Percentiles rank a stretch among this genome's conserved stretches.
Evolutionary conservation across 208 protist genomes (phyloP).

Genomic region (Spongospora subterranea): DNA sequence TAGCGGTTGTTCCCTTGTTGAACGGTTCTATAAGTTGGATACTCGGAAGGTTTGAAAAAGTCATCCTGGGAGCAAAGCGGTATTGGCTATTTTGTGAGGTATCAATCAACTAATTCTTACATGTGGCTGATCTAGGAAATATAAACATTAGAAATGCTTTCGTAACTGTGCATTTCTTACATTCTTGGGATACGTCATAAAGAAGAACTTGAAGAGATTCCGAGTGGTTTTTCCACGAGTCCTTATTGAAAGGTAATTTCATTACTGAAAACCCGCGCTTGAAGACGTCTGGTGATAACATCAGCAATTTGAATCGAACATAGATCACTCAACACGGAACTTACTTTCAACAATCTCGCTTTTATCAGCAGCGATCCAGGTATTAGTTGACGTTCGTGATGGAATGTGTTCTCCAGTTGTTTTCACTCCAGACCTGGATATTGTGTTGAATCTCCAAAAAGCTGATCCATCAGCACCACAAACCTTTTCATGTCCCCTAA

Average conservation of each 20-base stretch:
- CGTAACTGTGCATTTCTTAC: neutral
- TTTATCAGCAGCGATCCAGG: neutral
- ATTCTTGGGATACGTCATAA: constrained; percentile 16
- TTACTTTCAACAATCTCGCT: constrained; percentile 1
- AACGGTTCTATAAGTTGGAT: constrained; percentile 34
- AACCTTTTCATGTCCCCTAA: constrained; percentile 45
- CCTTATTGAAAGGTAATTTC: neutral
- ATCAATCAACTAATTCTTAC: neutral
- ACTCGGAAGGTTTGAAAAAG: constrained; percentile 43
- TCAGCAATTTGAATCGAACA: neutral
- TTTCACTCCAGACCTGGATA: constrained; percentile 17
- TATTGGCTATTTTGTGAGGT: neutral
- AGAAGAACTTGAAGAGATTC: constrained; percentile 33
- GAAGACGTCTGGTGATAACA: neutral
- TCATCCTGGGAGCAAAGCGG: neutral
- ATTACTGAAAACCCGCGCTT: neutral
- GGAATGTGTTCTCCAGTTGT: neutral
- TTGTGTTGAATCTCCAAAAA: neutral
- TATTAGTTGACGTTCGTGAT: neutral
- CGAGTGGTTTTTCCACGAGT: neutral
- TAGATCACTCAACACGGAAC: neutral
- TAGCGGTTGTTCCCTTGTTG: constrained; percentile 32
- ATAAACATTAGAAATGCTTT: neutral
- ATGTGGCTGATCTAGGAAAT: constrained; percentile 35
- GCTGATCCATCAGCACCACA: neutral